Percentiles rank a stretch among this genome's conserved stretches.
These are phyloP conservation scores for Beta lomatogona DNA, from an alignment of 179 eudicot species.

Conservation along the genomic window DNA sequence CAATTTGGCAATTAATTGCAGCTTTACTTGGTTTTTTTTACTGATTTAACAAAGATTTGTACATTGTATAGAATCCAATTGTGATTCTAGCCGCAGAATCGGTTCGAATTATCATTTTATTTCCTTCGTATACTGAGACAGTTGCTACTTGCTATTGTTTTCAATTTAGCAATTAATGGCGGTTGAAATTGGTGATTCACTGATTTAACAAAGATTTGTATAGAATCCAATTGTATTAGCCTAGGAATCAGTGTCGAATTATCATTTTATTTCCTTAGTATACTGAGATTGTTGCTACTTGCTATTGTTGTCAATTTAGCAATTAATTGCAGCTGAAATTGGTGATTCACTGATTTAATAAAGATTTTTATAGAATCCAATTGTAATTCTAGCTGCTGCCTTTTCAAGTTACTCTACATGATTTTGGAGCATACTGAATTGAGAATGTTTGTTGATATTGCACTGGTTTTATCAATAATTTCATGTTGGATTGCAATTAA, in stretches of 20 bases:
- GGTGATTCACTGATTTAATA: too few species aligned
- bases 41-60: too few species aligned
- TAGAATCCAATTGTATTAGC: constrained; percentile 39
- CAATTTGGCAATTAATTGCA: too few species aligned
- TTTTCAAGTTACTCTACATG: too few species aligned
- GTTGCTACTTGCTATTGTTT: background rate
- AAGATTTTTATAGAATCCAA: too few species aligned
- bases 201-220: background rate
- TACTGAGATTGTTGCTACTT: too few species aligned
- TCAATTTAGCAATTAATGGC: background rate
- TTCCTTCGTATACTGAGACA: background rate
- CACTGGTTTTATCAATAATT: background rate
- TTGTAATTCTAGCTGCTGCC: background rate
- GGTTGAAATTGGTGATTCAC: background rate
- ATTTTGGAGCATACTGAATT: background rate
- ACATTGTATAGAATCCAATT: too few species aligned
- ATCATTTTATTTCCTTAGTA: too few species aligned
- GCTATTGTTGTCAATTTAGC: too few species aligned
- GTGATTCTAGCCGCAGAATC: constrained; percentile 73
- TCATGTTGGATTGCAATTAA: background rate
- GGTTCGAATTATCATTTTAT: constrained; percentile 37
- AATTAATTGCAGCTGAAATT: too few species aligned
- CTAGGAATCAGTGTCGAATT: constrained; percentile 44
- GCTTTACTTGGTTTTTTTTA: too few species aligned
- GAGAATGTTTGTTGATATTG: background rate